Evolutionary conservation across 2,329 filamentous ascomycete genomes (phyloP), one percentile per base, ranked within the genome.

Genomic region (Whalleya microplaca): DNA sequence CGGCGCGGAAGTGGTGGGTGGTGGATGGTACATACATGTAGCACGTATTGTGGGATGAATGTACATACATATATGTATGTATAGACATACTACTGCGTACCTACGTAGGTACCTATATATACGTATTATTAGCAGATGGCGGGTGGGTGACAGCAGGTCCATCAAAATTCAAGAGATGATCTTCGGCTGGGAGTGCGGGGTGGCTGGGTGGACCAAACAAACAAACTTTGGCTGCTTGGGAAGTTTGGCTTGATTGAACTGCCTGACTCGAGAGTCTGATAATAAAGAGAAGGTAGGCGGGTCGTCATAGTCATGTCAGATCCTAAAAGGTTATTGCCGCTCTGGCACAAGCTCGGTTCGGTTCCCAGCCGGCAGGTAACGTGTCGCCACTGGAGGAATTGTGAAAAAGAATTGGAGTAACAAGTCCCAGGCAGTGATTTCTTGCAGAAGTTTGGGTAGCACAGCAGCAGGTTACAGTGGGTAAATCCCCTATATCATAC

Each of bases 281-380:
- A 14, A 37, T 37, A 37, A 37, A 7, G 14, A 16, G 32, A 7
- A 37, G 14, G 14, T 37, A 37, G 32, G 32, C 9, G 47, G 32
- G 46, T 58, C 58, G 60, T 63, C 60, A 63, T 61, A 45, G 21
- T 56, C 50, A 58, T 63, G 57, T 63, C 53, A 63, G 60, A 63
- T 61, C 48, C 37, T n/a, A n/a, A n/a, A n/a, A n/a, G n/a, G n/a
- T 55, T 49, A 58, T 58, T 63, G 51, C 60, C 55, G 58, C 54
- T 49, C 50, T 55, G 60, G 50, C 55, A 53, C 32, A 37, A 12
- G 32, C 32, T 37, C 32, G 32, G 32, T 37, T 7, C 4, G 32
- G 32, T 37, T 37, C 32, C 32, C 32, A 37, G 32, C 32, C 32
- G 32, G 32, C 46, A 45, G 55, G 52, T 58, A 58, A 61, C 60